A percentile compares a stretch with the other conserved stretches of the same genome.
Conservation (phyloP, 2,329 filamentous ascomycete genomes). For the Sporothrix dimorphospora region DNA sequence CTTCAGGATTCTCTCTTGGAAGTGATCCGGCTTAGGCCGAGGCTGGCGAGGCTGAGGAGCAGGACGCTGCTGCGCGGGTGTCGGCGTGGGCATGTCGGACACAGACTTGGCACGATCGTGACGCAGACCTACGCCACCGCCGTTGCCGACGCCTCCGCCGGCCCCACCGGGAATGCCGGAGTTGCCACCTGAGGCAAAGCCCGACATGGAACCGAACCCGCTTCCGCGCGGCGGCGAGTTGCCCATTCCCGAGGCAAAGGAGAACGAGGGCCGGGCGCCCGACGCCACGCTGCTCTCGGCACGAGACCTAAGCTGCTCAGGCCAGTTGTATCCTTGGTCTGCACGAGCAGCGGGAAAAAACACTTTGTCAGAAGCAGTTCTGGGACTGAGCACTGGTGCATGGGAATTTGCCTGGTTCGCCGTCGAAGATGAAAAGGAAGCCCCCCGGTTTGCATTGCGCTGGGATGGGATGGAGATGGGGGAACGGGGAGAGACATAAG, state of each 20-base stretch:
- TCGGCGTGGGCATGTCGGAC: conserved; percentile 56
- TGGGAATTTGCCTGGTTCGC: conserved; percentile 39
- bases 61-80: conserved; percentile 59
- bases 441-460: not conserved
- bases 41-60: conserved; percentile 53
- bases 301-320: conserved; percentile 89
- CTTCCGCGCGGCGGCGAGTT: conserved; percentile 49
- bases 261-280: conserved; percentile 61
- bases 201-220: conserved; percentile 25
- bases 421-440: conserved; percentile 32
- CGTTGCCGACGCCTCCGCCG: conserved; percentile 19
- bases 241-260: conserved; percentile 53
- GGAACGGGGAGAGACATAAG: conserved; percentile 4
- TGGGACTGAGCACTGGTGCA: conserved; percentile 41
- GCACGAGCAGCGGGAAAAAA: conserved; percentile 53
- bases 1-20: conserved; percentile 96
- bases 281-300: conserved; percentile 75
- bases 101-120: conserved; percentile 74
- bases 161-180: conserved; percentile 22
- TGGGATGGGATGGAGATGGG: not conserved
- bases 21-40: conserved; percentile 80
- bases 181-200: conserved; percentile 28
- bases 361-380: conserved; percentile 68
- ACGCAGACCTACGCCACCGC: conserved; percentile 29
- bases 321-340: conserved; percentile 97